Base-by-base conservation (phyloP, 371 early-diverging fungal genomes). In the Furculomyces boomerangus region DNA sequence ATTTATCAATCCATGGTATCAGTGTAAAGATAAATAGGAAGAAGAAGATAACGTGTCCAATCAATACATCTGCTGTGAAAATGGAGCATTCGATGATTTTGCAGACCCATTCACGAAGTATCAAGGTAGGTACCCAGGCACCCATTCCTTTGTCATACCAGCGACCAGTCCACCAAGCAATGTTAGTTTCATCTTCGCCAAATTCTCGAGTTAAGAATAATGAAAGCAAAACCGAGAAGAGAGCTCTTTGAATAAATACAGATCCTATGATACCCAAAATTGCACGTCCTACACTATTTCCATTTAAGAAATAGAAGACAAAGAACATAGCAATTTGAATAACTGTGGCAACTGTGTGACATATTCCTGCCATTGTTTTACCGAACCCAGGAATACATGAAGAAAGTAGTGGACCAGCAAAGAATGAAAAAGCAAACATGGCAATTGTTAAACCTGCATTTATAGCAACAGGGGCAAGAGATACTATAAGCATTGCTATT, bases 161-260 rank as follows among this genome's bases (percentile, higher is more conserved):
- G 53, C 76, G 76, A 28, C 91, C 91, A 3, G 86, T 84, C 91
- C 89, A 90, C 89, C 89, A 88, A 8, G 88, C 89, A 32, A 77
- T 70, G 58, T 87, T 86, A 24, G 84, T 71, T 58, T 80, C 83
- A 62, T 83, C 85, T 61, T 86, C 80, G 53, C 80, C 80, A 66
- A 84, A 81, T 66, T 88, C 88, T 31, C 88, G 76, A 30, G 88
- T 81, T 46, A 90, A 65, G 56, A 83, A 79, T 35, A 83, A 56
- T 22, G 77, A 72, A 44, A 79, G 79, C 55, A 88, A 55, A 1
- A 82, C 46, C 39, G 80, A 78, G 62, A 87, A 75, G 14, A 83
- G 60, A 35, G 79, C 80, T 1, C 83, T 77, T 57, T 85, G 86
- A 18, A 86, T 71, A 46, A 72, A 73, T 54, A 81, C 77, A 0